A percentile compares a stretch with the other conserved stretches of the same genome.
Evolutionary conservation across 1,284 basidiomycete genomes (phyloP).

Genomic region (Rhodotorula sp.): DNA sequence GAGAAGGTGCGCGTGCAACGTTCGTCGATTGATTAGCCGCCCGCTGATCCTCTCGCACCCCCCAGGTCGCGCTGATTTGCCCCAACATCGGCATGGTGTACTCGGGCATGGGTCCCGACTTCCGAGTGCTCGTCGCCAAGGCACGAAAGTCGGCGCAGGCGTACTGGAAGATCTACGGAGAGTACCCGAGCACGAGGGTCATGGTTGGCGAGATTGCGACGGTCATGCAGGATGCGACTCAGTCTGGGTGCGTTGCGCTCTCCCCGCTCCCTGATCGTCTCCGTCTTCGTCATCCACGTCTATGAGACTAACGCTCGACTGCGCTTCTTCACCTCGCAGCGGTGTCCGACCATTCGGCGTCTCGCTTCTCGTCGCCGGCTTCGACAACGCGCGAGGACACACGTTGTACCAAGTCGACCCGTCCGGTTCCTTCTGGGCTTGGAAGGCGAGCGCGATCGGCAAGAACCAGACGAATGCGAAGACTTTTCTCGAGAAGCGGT

Average conservation of each 20-base stretch:
- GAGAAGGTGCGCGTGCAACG: conserved; percentile 65
- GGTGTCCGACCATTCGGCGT: conserved; percentile 98
- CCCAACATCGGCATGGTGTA: conserved; percentile 99
- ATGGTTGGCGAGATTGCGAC: conserved; percentile 96
- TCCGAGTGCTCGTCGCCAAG: conserved; percentile 85
- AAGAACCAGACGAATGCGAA: conserved; percentile 99
- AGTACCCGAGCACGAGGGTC: conserved; percentile 96
- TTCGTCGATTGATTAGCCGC: not conserved
- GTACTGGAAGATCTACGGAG: conserved; percentile 99
- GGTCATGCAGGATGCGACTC: conserved; percentile 98
- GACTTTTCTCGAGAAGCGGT: conserved; percentile 98
- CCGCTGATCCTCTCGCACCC: too few species aligned
- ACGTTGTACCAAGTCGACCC: conserved; percentile 98
- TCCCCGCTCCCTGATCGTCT: too few species aligned
- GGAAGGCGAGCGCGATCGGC: conserved; percentile 99
- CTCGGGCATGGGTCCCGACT: conserved; percentile 99
- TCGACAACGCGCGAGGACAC: conserved; percentile 86
- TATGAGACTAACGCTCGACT: not conserved
- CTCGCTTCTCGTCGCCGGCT: conserved; percentile 92
- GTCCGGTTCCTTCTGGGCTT: conserved; percentile 98
- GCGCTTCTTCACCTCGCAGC: conserved; percentile 53
- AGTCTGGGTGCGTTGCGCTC: conserved; percentile 74
- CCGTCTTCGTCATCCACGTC: rapidly evolving
- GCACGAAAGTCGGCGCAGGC: conserved; percentile 97
- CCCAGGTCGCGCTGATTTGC: conserved; percentile 75